These are phyloP conservation scores for Bromus sterilis DNA, from an alignment of 176 grass and related monocot species.

Conservation along the genomic window DNA sequence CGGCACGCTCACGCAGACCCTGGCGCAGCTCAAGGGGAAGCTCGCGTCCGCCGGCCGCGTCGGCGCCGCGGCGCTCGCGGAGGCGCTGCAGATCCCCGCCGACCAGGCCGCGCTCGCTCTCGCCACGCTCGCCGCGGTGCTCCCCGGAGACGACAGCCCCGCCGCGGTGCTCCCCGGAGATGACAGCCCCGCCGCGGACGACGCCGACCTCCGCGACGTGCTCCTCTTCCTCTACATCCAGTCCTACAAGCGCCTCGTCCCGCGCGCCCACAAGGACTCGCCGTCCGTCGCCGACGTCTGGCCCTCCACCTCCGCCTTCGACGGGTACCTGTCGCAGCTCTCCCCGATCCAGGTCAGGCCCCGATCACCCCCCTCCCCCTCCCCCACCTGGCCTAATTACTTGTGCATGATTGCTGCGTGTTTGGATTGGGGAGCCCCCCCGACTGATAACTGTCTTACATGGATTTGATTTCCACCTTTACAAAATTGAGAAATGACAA, in stretches of 20 bases:
- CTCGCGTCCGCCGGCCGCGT: slow-evolving; percentile 36
- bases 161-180: slow-evolving; percentile 58
- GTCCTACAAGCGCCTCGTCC: slow-evolving; percentile 86
- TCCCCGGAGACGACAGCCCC: slow-evolving; percentile 30
- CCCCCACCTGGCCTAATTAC: background rate
- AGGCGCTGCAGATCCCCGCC: slow-evolving; percentile 80
- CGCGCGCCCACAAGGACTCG: slow-evolving; percentile 84
- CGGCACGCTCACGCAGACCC: slow-evolving; percentile 50
- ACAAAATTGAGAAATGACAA: background rate
- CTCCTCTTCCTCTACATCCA: slow-evolving; percentile 93
- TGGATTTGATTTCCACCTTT: background rate
- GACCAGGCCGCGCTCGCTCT: slow-evolving; percentile 65
- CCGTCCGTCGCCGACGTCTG: slow-evolving; percentile 77
- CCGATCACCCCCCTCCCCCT: background rate
- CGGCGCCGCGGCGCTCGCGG: slow-evolving; percentile 49
- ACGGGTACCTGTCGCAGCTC: slow-evolving; percentile 76
- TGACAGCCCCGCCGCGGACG: slow-evolving; percentile 15
- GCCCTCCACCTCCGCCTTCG: slow-evolving; percentile 93
- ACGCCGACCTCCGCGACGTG: slow-evolving; percentile 65
- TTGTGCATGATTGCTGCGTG: background rate
- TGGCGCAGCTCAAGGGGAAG: slow-evolving; percentile 45
- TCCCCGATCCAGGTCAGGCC: slow-evolving; percentile 81
- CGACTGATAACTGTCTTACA: background rate
- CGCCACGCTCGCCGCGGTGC: slow-evolving; percentile 74
- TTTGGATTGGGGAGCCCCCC: background rate